These are phyloP conservation scores for Curvularia sp. DNA, from an alignment of 2,329 filamentous ascomycete genomes.

Conservation along the genomic window DNA sequence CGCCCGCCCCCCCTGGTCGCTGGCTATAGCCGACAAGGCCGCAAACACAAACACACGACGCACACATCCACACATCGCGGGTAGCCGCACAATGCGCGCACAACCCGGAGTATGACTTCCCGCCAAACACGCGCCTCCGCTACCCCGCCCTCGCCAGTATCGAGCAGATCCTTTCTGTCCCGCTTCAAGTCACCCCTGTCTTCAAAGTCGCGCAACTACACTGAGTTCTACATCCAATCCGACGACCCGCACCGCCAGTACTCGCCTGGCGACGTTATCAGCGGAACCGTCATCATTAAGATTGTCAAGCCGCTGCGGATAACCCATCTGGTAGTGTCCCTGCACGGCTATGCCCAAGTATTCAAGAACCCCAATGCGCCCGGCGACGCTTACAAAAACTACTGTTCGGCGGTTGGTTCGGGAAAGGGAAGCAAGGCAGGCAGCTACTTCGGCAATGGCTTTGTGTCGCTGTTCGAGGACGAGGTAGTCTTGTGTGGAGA, in stretches of 20 bases:
- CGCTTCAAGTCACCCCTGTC: slow-evolving; percentile 65
- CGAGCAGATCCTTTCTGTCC: slow-evolving; percentile 56
- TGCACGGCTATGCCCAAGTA: slow-evolving; percentile 81
- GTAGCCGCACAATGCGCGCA: slow-evolving; percentile 50
- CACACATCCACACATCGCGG: slow-evolving; percentile 32
- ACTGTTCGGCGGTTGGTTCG: slow-evolving; percentile 59
- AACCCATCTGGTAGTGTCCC: slow-evolving; percentile 78
- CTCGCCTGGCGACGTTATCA: slow-evolving; percentile 75
- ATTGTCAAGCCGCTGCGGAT: slow-evolving; percentile 77
- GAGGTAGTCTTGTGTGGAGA: slow-evolving; percentile 82
- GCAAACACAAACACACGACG: slow-evolving; percentile 11
- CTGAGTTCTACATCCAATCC: slow-evolving; percentile 79
- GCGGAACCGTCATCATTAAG: slow-evolving; percentile 74
- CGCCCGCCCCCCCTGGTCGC: slow-evolving; percentile 6
- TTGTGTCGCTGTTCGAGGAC: slow-evolving; percentile 83
- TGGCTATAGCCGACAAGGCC: background rate
- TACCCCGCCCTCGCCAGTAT: slow-evolving; percentile 38
- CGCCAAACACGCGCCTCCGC: slow-evolving; percentile 44
- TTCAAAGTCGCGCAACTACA: slow-evolving; percentile 67
- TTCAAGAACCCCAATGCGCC: slow-evolving; percentile 73
- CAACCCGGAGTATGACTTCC: slow-evolving; percentile 51
- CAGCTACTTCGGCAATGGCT: slow-evolving; percentile 75
- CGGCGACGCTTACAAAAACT: slow-evolving; percentile 60
- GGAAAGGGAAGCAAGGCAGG: slow-evolving; percentile 61
- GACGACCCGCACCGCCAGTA: slow-evolving; percentile 82